Conservation (phyloP, 768 basidiomycete genomes). For the Podaxis mareebaensis region DNA sequence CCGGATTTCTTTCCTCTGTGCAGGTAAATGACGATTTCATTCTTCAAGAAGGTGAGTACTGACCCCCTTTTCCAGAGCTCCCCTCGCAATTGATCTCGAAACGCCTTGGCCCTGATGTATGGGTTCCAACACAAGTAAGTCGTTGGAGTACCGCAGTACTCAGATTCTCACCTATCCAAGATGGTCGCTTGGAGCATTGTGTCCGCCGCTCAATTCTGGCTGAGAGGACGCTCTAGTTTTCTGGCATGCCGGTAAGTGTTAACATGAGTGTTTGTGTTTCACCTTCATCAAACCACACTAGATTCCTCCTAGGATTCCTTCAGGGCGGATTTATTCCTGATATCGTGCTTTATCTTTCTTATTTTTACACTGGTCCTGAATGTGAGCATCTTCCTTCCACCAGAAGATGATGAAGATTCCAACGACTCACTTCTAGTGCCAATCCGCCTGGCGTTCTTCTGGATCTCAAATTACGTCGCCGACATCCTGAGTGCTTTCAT, state of each 20-base stretch:
- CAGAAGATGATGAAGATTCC: neutral
- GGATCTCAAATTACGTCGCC: slow-evolving; percentile 58
- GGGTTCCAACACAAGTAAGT: slow-evolving; percentile 44
- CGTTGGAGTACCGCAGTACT: neutral
- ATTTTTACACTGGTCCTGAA: slow-evolving; percentile 62
- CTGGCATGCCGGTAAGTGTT: slow-evolving; percentile 46
- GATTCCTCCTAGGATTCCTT: slow-evolving; percentile 56
- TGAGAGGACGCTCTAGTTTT: slow-evolving; percentile 52
- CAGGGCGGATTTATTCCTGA: slow-evolving; percentile 71
- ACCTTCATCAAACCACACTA: slow-evolving; percentile 18
- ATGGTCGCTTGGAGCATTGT: slow-evolving; percentile 60
- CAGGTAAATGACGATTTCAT: slow-evolving; percentile 29
- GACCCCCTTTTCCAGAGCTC: slow-evolving; percentile 39
- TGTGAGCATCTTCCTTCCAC: slow-evolving; percentile 34
- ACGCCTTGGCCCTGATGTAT: slow-evolving; percentile 65
- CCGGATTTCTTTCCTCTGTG: slow-evolving; percentile 39
- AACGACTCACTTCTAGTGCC: slow-evolving; percentile 40
- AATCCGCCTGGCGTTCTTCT: slow-evolving; percentile 70
- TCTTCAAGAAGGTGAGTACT: neutral
- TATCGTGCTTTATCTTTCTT: slow-evolving; percentile 62
- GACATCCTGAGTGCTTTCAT: slow-evolving; percentile 62
- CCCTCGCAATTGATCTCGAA: slow-evolving; percentile 72
- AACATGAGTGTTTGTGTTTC: neutral
- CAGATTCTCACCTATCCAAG: neutral
- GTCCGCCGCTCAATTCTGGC: slow-evolving; percentile 38